Evolutionary conservation across 2,329 filamentous ascomycete species (phyloP).

Genomic region (Trichoderma guizhouense): DNA sequence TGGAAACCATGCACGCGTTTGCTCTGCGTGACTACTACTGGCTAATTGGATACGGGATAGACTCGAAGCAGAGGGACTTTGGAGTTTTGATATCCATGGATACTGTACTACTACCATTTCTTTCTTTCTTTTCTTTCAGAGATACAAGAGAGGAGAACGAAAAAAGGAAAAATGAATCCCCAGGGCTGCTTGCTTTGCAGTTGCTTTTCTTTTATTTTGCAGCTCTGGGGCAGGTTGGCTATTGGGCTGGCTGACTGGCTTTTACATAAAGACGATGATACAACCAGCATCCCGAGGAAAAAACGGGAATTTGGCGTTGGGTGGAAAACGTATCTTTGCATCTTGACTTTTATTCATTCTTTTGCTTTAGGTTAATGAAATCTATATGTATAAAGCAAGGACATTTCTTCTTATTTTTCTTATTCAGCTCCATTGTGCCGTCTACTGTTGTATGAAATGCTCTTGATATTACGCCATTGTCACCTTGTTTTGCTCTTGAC

Average conservation of each 20-base stretch:
- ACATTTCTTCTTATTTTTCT: not conserved
- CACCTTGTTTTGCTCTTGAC: not conserved
- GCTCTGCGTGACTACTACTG: not conserved
- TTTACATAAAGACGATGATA: conserved; percentile 13
- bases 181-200: conserved; percentile 1
- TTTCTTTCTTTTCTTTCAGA: conserved; percentile 13
- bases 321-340: conserved; percentile 3
- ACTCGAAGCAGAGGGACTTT: conserved; percentile 22
- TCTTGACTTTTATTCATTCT: not conserved
- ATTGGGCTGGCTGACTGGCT: conserved; percentile 16
- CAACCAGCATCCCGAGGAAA: conserved; percentile 22
- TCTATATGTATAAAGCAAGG: conserved; percentile 23
- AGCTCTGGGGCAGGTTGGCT: conserved; percentile 20
- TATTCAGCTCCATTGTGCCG: not conserved
- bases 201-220: not conserved
- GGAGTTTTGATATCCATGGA: conserved; percentile 12
- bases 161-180: not conserved
- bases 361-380: conserved; percentile 24
- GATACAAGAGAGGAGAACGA: conserved; percentile 7
- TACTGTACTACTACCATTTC: conserved; percentile 22
- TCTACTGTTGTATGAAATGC: not conserved
- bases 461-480: not conserved
- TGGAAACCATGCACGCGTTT: not conserved
- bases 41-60: conserved; percentile 28
- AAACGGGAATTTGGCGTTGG: conserved; percentile 23